These are phyloP conservation scores for Venturiaceae sp. DNA, from an alignment of 2,329 filamentous ascomycete species.

Conservation along the genomic window DNA sequence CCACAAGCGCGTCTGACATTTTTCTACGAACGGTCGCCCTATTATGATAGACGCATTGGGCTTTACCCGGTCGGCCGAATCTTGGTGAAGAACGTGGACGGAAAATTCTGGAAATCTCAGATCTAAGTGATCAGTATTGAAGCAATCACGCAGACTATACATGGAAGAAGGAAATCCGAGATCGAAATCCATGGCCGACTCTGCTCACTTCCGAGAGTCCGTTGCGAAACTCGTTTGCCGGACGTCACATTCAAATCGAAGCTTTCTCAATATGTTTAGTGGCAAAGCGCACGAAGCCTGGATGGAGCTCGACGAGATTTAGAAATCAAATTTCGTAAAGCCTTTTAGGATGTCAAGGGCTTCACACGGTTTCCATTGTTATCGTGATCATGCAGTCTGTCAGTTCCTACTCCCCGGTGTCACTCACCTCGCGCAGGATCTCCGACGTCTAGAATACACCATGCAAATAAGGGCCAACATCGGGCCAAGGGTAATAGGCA, in stretches of 20 bases:
- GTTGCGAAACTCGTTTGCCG: too few species aligned
- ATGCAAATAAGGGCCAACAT: too few species aligned
- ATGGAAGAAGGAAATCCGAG: background rate
- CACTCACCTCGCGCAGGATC: too few species aligned
- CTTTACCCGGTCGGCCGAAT: background rate
- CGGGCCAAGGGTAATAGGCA: too few species aligned
- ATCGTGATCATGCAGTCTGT: too few species aligned
- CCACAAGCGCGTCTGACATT: background rate
- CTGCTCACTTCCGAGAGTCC: background rate
- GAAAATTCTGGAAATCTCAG: background rate
- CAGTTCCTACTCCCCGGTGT: too few species aligned
- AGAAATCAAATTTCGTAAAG: background rate
- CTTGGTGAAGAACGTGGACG: background rate
- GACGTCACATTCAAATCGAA: background rate
- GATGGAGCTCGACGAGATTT: background rate
- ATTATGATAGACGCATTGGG: background rate
- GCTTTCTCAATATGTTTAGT: background rate
- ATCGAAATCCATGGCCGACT: background rate
- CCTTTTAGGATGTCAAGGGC: too few species aligned
- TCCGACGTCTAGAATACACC: too few species aligned
- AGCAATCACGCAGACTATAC: background rate
- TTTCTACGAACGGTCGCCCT: background rate
- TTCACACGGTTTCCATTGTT: too few species aligned
- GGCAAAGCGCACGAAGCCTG: background rate
- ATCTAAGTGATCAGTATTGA: background rate